These are phyloP conservation scores for Cercis canadensis DNA, from an alignment of 306 rosid genomes.

Conservation along the genomic window DNA sequence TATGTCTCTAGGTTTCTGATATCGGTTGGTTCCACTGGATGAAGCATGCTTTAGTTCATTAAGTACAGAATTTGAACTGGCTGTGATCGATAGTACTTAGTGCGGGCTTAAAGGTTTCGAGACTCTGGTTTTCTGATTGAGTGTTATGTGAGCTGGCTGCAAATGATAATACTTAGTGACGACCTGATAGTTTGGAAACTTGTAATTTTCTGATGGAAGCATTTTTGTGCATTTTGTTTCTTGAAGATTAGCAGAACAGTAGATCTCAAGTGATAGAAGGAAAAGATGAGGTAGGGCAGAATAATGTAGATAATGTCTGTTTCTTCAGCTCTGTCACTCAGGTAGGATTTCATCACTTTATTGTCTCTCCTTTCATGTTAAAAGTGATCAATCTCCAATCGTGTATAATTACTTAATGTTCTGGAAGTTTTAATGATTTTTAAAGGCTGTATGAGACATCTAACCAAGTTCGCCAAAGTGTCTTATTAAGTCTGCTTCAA, in stretches of 20 bases:
- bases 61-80: no score
- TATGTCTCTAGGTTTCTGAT: no score
- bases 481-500: not conserved
- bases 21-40: no score
- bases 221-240: conserved; percentile 4
- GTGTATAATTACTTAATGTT: not conserved
- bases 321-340: not conserved
- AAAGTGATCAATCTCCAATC: not conserved
- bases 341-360: not conserved
- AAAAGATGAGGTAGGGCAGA: not conserved
- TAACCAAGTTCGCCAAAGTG: not conserved
- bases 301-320: conserved; percentile 5
- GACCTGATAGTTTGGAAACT: no score
- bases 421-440: not conserved
- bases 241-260: not conserved
- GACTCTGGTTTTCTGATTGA: no score
- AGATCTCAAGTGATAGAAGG: conserved; percentile 4
- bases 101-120: no score
- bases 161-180: no score
- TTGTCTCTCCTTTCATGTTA: not conserved
- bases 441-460: not conserved
- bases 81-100: no score
- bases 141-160: no score
- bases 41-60: no score
- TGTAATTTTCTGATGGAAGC: no score